Evolutionary conservation across 495 filamentous ascomycete genomes (phyloP).

Genomic region (Penicillium angulare): DNA sequence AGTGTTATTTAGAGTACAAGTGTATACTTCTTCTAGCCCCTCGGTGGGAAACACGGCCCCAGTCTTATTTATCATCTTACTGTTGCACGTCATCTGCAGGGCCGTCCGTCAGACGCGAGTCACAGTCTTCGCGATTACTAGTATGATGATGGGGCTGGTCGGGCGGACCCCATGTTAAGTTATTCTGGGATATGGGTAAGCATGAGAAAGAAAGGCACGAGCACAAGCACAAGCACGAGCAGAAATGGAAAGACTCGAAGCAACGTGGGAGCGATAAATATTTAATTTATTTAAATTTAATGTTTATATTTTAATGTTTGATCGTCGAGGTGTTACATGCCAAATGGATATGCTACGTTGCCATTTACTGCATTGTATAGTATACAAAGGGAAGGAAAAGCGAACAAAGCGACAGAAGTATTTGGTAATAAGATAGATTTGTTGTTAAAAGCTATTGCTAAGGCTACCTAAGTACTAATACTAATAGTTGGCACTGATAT

Average conservation of each 20-base stretch:
- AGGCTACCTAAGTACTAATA: constrained; percentile 8
- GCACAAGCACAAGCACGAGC: neutral
- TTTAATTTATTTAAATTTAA: neutral
- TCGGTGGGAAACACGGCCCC: neutral
- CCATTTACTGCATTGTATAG: too few species aligned
- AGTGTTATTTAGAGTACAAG: neutral
- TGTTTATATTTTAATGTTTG: too few species aligned
- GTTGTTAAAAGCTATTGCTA: neutral
- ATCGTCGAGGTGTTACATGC: too few species aligned
- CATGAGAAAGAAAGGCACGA: constrained; percentile 9
- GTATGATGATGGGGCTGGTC: neutral
- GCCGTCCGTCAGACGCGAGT: constrained; percentile 9
- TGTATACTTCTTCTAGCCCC: neutral
- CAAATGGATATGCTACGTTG: too few species aligned
- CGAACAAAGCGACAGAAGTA: neutral
- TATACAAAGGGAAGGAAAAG: too few species aligned
- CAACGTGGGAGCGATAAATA: too few species aligned
- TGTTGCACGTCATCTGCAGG: constrained; percentile 18
- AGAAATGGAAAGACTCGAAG: neutral
- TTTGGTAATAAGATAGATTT: neutral
- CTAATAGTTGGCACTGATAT: too few species aligned
- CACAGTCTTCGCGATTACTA: neutral
- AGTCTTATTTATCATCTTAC: constrained; percentile 9
- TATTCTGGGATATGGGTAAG: neutral
- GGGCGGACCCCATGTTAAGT: neutral